Evolutionary conservation across 208 protist genomes (phyloP).

Genomic region (Cochliopodium minus): DNA sequence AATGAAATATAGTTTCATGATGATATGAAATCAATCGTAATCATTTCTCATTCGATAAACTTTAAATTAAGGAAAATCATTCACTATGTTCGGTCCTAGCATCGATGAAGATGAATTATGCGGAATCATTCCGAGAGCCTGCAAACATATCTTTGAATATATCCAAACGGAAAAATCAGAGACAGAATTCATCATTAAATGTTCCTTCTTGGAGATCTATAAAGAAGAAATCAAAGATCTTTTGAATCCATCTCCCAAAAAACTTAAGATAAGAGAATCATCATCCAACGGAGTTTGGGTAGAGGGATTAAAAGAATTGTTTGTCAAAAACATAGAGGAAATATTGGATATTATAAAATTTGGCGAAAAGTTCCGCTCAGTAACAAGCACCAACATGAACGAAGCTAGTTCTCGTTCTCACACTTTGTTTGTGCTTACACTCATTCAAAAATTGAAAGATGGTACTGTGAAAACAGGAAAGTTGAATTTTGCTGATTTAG

Average conservation of each 20-base stretch:
- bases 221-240: too few species aligned
- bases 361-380: constrained; percentile 38
- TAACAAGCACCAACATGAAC: constrained; percentile 35
- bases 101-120: too few species aligned
- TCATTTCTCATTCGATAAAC: too few species aligned
- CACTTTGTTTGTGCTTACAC: constrained; percentile 29
- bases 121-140: too few species aligned
- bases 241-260: constrained; percentile 53
- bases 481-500: constrained; percentile 74
- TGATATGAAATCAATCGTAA: too few species aligned
- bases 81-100: too few species aligned
- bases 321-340: constrained; percentile 56
- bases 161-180: too few species aligned
- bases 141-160: too few species aligned
- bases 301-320: constrained; percentile 62
- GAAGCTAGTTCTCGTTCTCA: constrained; percentile 30
- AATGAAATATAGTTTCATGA: too few species aligned
- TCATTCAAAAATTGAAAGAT: not conserved
- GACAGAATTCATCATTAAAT: too few species aligned
- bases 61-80: too few species aligned
- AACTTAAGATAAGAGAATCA: constrained; percentile 54
- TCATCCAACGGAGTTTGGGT: constrained; percentile 64
- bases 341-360: constrained; percentile 64
- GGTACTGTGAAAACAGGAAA: constrained; percentile 51
- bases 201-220: too few species aligned